phyloP scores from a whole-genome alignment of 1,284 basidiomycete species.

The Malassezia restricta region DNA sequence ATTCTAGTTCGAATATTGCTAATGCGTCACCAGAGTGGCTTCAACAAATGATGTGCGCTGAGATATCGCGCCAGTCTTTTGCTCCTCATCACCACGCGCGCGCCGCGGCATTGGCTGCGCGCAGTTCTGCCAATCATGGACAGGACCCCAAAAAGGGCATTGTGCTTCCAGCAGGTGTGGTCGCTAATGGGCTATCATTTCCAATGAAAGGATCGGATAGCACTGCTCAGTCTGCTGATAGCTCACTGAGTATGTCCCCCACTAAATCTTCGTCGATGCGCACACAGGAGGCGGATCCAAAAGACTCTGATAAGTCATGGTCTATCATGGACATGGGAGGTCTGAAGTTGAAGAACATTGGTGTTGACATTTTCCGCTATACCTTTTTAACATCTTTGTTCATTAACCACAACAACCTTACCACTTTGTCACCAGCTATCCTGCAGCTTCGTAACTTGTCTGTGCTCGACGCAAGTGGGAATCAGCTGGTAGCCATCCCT shows the following conservation, averaged over 20 bases:
- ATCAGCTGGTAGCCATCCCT: conserved; percentile 67
- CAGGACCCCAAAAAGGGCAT: conserved; percentile 49
- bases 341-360: conserved; percentile 79
- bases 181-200: conserved; percentile 47
- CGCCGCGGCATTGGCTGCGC: conserved; percentile 52
- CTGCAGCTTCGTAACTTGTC: conserved; percentile 73
- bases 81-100: conserved; percentile 54
- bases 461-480: conserved; percentile 81
- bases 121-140: conserved; percentile 48
- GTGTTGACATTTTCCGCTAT: conserved; percentile 70
- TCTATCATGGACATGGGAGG: conserved; percentile 91
- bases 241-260: conserved; percentile 10
- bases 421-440: conserved; percentile 69
- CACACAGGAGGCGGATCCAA: background rate
- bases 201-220: conserved; percentile 10
- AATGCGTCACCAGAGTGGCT: conserved; percentile 37
- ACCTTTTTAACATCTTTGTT: conserved; percentile 89
- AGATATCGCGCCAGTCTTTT: conserved; percentile 50
- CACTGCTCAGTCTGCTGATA: conserved; percentile 8
- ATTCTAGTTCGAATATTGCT: conserved; percentile 19
- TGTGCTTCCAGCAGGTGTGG: conserved; percentile 31
- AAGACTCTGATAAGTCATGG: conserved; percentile 52
- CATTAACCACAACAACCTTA: conserved; percentile 88
- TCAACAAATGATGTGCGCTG: conserved; percentile 28
- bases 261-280: conserved; percentile 15